Base-by-base conservation (phyloP, 768 basidiomycete genomes). In the Crepidotus variabilis region DNA sequence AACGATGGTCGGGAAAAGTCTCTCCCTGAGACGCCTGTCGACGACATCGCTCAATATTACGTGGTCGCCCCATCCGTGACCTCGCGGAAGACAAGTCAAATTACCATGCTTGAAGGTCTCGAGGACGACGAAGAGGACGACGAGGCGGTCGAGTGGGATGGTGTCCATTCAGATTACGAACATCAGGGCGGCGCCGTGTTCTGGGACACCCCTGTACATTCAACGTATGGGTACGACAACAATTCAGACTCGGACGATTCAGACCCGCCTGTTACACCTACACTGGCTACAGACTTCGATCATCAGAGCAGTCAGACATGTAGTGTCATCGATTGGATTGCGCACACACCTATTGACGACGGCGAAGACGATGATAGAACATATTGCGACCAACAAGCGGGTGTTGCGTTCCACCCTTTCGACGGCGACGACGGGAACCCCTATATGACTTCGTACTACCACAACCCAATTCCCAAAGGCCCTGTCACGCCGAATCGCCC, bases 401-500 rank as follows among this genome's bases (percentile, higher is more conserved):
- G 54, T 3, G 18, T 32, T 16, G 32, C 24, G 32, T 52, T 22
- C 39, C 54, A 24, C 33, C 43, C 46, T 34, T 55, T 55, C 36
- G 51, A 56, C 23, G 59, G 58, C 32, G 61, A 61, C 0, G 65
- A 65, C 34, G 64, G 63, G 8, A 61, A 64, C 55, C 63, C 62
- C 39, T 64, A 60, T 49, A 61, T 61, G 16, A 62, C 67, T 21
- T 68, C 67, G n/a, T 2, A 56, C 62, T 20, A 66, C 65, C 54
- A 8, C 35, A 66, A 51, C 61, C 61, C n/a, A 64, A 65, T 4
- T 57, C 65, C 67, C 22, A 53, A 61, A 13, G 52, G 47, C 5
- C 61, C 66, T 10, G 59, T 60, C 22, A 63, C 62, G 46, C 62
- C 62, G 21, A 60, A 59, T 39, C 60, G 57, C 52, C 21, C 7